These are phyloP conservation scores for Nemophila menziesii DNA, from an alignment of 257 asterid species.

Conservation along the genomic window DNA sequence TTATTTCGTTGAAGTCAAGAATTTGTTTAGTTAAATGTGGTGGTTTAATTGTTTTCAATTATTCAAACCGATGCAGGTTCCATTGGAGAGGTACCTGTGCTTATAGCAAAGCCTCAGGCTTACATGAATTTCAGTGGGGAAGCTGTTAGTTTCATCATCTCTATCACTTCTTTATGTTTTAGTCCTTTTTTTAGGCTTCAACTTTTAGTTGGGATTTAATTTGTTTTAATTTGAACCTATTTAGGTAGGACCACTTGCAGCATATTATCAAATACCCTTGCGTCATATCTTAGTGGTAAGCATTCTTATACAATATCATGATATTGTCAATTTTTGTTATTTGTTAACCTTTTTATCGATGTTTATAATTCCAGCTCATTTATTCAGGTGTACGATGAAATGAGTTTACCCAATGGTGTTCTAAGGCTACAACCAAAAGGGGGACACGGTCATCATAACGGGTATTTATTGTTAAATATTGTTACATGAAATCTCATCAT, in stretches of 20 bases:
- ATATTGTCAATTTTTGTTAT: neutral
- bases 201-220: neutral
- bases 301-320: neutral
- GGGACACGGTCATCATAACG: slow-evolving; percentile 95
- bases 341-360: neutral
- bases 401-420: slow-evolving; percentile 93
- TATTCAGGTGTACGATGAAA: slow-evolving; percentile 77
- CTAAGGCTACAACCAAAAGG: slow-evolving; percentile 91
- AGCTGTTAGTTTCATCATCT: slow-evolving; percentile 40
- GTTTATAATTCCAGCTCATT: slow-evolving; percentile 4
- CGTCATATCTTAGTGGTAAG: slow-evolving; percentile 90
- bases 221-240: neutral
- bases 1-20: neutral
- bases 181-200: neutral
- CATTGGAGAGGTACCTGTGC: slow-evolving; percentile 73
- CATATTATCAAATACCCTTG: slow-evolving; percentile 86
- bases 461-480: slow-evolving; percentile 36
- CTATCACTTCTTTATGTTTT: neutral
- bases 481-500: neutral
- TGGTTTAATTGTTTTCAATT: too few relatives aligned
- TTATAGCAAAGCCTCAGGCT: slow-evolving; percentile 86
- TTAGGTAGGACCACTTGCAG: slow-evolving; percentile 97
- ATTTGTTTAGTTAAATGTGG: neutral
- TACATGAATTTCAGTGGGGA: slow-evolving; percentile 96
- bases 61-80: slow-evolving; percentile 47